phyloP scores from a whole-genome alignment of 768 basidiomycete genomes.

The Lenzites betulinus region DNA sequence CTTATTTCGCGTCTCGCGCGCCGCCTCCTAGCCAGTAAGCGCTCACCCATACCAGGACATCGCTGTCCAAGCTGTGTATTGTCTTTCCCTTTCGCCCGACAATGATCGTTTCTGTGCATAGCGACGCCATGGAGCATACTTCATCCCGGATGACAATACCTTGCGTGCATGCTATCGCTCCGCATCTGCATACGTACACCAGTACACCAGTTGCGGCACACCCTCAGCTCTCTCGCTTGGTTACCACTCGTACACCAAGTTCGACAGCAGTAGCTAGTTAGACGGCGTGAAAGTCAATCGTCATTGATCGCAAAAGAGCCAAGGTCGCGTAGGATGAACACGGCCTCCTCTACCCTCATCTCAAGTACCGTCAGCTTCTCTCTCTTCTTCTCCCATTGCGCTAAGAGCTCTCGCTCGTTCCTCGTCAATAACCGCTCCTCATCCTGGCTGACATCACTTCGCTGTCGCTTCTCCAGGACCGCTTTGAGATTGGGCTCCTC shows the following conservation, averaged over 20 bases:
- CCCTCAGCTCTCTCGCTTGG: too few relatives aligned
- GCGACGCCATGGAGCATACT: not conserved
- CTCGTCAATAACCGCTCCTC: constrained; percentile 61
- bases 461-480: constrained; percentile 77
- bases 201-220: too few relatives aligned
- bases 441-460: constrained; percentile 83
- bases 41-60: constrained; percentile 4
- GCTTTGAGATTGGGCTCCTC: constrained; percentile 65
- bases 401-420: constrained; percentile 74
- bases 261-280: not conserved
- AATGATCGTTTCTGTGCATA: not conserved
- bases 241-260: not conserved
- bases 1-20: constrained; percentile 25
- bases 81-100: not conserved
- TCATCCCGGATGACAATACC: not conserved
- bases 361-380: constrained; percentile 79
- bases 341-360: constrained; percentile 82
- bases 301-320: constrained; percentile 49
- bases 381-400: constrained; percentile 72
- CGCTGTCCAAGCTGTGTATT: not conserved
- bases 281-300: constrained; percentile 34
- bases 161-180: too few relatives aligned
- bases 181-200: too few relatives aligned
- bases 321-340: constrained; percentile 89
- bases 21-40: constrained; percentile 3